phyloP scores from a whole-genome alignment of 371 early-diverging fungal genomes.

The Rhizopus arrhizus region DNA sequence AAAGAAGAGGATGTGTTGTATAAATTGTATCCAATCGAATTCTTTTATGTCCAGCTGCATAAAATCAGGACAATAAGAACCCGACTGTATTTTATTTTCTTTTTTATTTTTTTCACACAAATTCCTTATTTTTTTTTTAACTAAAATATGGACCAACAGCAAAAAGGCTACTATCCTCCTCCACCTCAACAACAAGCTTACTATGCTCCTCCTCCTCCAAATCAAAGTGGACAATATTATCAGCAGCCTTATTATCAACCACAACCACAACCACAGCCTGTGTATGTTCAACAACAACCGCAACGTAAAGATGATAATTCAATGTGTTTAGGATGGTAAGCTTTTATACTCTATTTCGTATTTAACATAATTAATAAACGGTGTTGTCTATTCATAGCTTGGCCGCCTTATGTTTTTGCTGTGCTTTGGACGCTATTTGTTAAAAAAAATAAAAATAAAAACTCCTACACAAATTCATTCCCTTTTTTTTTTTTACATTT shows the following conservation, averaged over 20 bases:
- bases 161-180: slow-evolving; percentile 3
- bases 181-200: not conserved
- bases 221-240: slow-evolving; percentile 84
- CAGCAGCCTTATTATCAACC: slow-evolving; percentile 29
- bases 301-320: slow-evolving; percentile 26
- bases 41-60: too few relatives aligned
- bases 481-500: slow-evolving; percentile 10
- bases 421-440: slow-evolving; percentile 35
- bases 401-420: slow-evolving; percentile 49
- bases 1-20: too few relatives aligned
- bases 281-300: slow-evolving; percentile 37
- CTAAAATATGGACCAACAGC: too few relatives aligned
- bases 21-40: too few relatives aligned
- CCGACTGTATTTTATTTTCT: too few relatives aligned
- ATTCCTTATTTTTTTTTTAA: too few relatives aligned
- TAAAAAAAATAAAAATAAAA: slow-evolving; percentile 11
- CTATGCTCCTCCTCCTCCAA: slow-evolving; percentile 71
- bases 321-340: slow-evolving; percentile 49
- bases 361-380: too few relatives aligned
- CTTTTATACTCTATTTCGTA: too few relatives aligned
- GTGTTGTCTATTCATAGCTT: slow-evolving; percentile 24
- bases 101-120: too few relatives aligned
- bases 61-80: too few relatives aligned
- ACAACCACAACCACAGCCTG: slow-evolving; percentile 31
- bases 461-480: slow-evolving; percentile 4